phyloP scores from a whole-genome alignment of 192 early-diverging fungal species.

The Backusella australiensis region DNA sequence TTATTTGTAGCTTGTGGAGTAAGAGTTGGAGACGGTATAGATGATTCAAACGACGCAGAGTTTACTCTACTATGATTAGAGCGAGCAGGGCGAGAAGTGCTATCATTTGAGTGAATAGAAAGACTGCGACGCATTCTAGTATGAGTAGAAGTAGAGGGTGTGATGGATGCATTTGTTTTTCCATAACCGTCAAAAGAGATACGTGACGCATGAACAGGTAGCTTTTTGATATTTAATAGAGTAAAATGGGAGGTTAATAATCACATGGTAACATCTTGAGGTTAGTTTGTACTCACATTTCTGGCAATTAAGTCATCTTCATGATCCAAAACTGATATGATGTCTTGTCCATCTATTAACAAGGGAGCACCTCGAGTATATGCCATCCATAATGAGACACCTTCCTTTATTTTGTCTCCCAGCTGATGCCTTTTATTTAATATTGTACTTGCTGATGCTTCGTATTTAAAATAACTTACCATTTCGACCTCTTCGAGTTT shows the following conservation, averaged over 20 bases:
- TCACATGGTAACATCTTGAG: not conserved
- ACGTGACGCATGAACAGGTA: constrained; percentile 6
- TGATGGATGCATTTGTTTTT: not conserved
- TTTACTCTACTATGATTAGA: not conserved
- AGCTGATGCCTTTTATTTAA: not conserved
- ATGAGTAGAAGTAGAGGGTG: not conserved
- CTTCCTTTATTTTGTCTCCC: constrained; percentile 19
- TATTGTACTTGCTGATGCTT: not conserved
- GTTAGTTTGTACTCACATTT: constrained; percentile 10
- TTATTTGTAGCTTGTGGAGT: not conserved
- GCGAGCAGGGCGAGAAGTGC: not conserved
- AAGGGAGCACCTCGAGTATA: constrained; percentile 11
- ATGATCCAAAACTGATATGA: constrained; percentile 16
- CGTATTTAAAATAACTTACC: constrained; percentile 5
- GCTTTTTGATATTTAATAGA: not conserved
- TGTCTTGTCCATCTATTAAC: constrained; percentile 21
- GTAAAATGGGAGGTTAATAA: not conserved
- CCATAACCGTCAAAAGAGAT: constrained; percentile 9
- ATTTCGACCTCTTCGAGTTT: constrained; percentile 21
- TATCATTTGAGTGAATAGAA: not conserved
- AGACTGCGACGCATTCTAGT: constrained; percentile 1
- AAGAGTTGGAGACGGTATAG: not conserved
- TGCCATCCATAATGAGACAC: constrained; percentile 14
- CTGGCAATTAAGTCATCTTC: constrained; percentile 24
- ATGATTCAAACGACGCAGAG: not conserved